phyloP scores from a whole-genome alignment of 305 asterid species.

The Stenogyne calaminthoides region DNA sequence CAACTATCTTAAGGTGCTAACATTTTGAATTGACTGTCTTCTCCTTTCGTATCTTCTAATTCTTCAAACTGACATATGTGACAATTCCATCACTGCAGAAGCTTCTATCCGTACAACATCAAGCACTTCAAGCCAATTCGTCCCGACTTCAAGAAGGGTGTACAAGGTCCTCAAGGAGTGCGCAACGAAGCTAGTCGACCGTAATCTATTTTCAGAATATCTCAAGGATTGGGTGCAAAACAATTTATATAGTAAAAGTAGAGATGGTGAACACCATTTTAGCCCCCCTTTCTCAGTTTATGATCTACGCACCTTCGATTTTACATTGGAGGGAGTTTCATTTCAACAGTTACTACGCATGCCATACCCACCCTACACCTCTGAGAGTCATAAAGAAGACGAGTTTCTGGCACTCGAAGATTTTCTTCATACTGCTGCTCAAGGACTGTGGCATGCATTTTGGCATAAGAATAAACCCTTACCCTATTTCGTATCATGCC shows the following conservation, averaged over 20 bases:
- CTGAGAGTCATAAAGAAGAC: constrained; percentile 59
- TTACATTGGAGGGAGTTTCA: constrained; percentile 67
- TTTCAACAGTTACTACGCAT: constrained; percentile 86
- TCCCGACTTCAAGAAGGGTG: constrained; percentile 65
- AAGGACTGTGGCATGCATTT: constrained; percentile 79
- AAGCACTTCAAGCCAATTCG: constrained; percentile 51
- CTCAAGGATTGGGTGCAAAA: constrained; percentile 71
- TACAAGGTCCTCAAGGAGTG: constrained; percentile 67
- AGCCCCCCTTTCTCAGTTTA: constrained; percentile 60
- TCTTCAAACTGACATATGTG: constrained; percentile 26
- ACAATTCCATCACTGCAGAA: constrained; percentile 33
- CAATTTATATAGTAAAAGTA: constrained; percentile 35
- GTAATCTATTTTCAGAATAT: constrained; percentile 43
- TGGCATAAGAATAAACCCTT: constrained; percentile 73
- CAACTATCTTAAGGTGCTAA: background rate
- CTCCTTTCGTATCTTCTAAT: constrained; percentile 5
- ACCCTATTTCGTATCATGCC: constrained; percentile 64
- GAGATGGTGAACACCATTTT: constrained; percentile 36
- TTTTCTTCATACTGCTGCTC: constrained; percentile 68
- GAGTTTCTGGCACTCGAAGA: constrained; percentile 78
- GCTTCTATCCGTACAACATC: constrained; percentile 51
- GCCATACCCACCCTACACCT: constrained; percentile 62
- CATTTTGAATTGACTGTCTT: background rate
- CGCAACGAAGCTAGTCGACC: constrained; percentile 55
- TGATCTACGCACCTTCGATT: constrained; percentile 68